phyloP scores from a whole-genome alignment of 805 yeast genomes.

The Candida vaughaniae region DNA sequence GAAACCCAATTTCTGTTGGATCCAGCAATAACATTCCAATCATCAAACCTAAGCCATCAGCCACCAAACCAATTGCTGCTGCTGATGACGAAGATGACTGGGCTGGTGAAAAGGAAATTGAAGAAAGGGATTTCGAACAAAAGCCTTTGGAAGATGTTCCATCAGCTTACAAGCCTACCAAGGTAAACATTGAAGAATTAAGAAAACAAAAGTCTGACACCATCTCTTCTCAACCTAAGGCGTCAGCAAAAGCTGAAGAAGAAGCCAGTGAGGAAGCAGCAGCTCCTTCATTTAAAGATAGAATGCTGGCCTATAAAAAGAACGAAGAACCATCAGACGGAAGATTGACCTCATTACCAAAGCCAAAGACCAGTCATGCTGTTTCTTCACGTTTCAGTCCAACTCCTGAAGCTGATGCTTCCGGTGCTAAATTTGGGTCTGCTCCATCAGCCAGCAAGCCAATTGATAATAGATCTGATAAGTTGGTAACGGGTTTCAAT shows the following conservation, averaged over 20 bases:
- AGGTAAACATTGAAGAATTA: conserved; percentile 57
- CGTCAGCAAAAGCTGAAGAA: conserved; percentile 12
- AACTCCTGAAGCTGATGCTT: conserved; percentile 24
- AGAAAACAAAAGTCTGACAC: conserved; percentile 50
- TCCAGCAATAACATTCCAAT: conserved; percentile 1
- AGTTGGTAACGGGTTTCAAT: conserved; percentile 57
- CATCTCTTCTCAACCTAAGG: conserved; percentile 40
- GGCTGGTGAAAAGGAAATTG: conserved; percentile 64
- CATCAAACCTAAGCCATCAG: conserved; percentile 10
- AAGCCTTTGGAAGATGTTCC: conserved; percentile 54
- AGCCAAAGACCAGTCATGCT: conserved; percentile 52
- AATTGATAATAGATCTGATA: conserved; percentile 35
- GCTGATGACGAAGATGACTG: conserved; percentile 57
- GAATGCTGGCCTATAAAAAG: conserved; percentile 40
- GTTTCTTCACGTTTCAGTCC: conserved; percentile 51
- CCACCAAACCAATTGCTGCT: conserved; percentile 17
- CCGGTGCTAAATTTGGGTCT: conserved; percentile 32
- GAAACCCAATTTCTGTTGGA: conserved; percentile 38
- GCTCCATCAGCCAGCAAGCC: conserved; percentile 35
- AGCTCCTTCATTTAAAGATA: conserved; percentile 50
- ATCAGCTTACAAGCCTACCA: conserved; percentile 65
- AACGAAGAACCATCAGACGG: conserved; percentile 38
- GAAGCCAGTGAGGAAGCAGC: conserved; percentile 43
- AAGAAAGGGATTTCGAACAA: conserved; percentile 51
- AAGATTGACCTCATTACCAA: conserved; percentile 60